Evolutionary conservation across 2,329 filamentous ascomycete species (phyloP).

Genomic region (Acephala macrosclerotiorum): DNA sequence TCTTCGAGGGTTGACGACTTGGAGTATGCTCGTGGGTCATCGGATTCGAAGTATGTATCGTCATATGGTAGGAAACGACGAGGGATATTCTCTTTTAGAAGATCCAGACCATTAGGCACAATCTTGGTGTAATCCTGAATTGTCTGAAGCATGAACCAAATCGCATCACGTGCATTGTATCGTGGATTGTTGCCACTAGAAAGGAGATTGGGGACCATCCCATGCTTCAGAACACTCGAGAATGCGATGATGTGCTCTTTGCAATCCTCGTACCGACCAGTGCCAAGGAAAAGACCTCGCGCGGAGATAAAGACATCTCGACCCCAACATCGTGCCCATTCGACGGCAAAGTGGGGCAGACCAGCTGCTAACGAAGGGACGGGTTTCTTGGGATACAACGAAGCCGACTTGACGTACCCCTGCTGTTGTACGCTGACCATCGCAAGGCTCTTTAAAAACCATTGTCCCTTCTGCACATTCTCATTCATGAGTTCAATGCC

Average conservation of each 20-base stretch:
- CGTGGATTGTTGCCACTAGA: constrained; percentile 84
- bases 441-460: constrained; percentile 86
- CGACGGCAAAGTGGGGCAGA: constrained; percentile 89
- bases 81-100: constrained; percentile 80
- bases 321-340: constrained; percentile 97
- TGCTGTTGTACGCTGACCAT: constrained; percentile 94
- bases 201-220: constrained; percentile 96
- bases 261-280: constrained; percentile 86
- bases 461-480: constrained; percentile 81
- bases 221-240: constrained; percentile 95
- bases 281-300: constrained; percentile 89
- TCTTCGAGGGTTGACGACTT: constrained; percentile 84
- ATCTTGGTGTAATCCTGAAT: constrained; percentile 92
- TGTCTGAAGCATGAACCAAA: constrained; percentile 97
- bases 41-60: constrained; percentile 88
- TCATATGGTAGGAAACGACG: constrained; percentile 94
- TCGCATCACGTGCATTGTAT: constrained; percentile 95
- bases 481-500: constrained; percentile 80
- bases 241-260: constrained; percentile 95
- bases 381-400: constrained; percentile 83
- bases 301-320: constrained; percentile 97
- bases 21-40: constrained; percentile 87
- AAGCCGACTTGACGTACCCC: constrained; percentile 87
- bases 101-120: constrained; percentile 75
- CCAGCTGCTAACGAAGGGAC: constrained; percentile 92